Conservation (phyloP, 495 filamentous ascomycete genomes). For the Paragyromitra xinjiangensis region DNA sequence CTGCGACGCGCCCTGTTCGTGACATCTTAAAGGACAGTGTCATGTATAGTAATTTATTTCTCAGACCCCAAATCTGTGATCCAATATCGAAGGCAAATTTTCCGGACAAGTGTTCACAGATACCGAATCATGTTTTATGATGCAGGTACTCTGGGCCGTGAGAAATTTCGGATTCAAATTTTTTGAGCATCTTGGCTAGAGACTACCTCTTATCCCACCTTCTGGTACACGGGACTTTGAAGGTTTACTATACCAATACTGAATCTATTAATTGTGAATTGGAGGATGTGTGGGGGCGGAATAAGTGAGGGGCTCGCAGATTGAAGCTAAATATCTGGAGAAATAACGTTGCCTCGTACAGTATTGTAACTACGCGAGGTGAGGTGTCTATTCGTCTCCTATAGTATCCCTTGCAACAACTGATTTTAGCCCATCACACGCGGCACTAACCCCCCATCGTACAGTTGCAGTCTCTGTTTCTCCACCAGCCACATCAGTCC, state of each 20-base stretch:
- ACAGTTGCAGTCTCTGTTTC: constrained; percentile 70
- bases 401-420: constrained; percentile 60
- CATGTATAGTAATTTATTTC: no score
- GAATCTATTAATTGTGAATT: not conserved
- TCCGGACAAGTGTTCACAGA: not conserved
- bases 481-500: constrained; percentile 72
- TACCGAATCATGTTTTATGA: not conserved
- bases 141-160: not conserved
- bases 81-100: no score
- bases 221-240: not conserved
- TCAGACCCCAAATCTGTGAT: no score
- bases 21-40: no score
- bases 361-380: not conserved
- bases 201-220: not conserved
- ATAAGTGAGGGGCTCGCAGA: not conserved
- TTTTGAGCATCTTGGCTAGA: not conserved
- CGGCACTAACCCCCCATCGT: constrained; percentile 75
- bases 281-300: not conserved
- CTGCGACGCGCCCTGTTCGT: no score
- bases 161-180: not conserved
- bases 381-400: constrained; percentile 5
- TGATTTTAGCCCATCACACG: constrained; percentile 67
- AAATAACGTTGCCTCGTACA: not conserved
- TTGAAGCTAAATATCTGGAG: not conserved
- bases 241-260: not conserved